Evolutionary conservation across 805 yeast species (phyloP), one percentile per base, ranked within the genome.

Genomic region (Wickerhamomyces pijperi): DNA sequence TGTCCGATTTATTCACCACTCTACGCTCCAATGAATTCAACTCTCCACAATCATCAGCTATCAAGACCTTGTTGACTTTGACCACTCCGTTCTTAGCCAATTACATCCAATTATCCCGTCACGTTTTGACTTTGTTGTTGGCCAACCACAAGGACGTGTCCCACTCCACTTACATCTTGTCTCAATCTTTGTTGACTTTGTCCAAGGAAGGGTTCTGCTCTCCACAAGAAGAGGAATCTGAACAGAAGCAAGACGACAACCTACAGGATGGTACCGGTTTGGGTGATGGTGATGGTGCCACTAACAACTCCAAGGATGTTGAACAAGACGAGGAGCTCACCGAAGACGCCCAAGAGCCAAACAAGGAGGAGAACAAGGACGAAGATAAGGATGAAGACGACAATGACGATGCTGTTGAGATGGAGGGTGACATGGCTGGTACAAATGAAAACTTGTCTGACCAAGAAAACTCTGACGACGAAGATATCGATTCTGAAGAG

Each of bases 371-470:
- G 38, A 74, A 80, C 29, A 15, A 31, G 19, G 74, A 82, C 18
- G 70, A 77, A n/a, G 73, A 76, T 5, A 70, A 75, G 20, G 68
- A 70, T 2, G 79, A 77, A 9, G 81, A 81, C n/a, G 79, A 76
- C 8, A 76, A 86, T 38, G 86, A 85, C 46, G 86, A 86, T 56
- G 97, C 97, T 5, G 87, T 84, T 35, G 95, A 86, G 37, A 83
- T 88, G 56, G 95, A 88, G 50, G 96, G 97, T 28, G 97, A 92
- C 50, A 85, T 92, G 94, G 96, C 92, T 19, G 98, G 98, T 39
- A 78, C 85, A 20, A 58, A 81, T 8, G 96, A 90, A 58, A 87
- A 88, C 46, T 68, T 77, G 13, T 76, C 87, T 9, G 81, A 74
- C 40, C 80, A 78, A 54, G 82, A 77, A 17, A 70, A 72, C 15